phyloP scores from a whole-genome alignment of 768 basidiomycete species.

The Macrolepiota fuliginosa region DNA sequence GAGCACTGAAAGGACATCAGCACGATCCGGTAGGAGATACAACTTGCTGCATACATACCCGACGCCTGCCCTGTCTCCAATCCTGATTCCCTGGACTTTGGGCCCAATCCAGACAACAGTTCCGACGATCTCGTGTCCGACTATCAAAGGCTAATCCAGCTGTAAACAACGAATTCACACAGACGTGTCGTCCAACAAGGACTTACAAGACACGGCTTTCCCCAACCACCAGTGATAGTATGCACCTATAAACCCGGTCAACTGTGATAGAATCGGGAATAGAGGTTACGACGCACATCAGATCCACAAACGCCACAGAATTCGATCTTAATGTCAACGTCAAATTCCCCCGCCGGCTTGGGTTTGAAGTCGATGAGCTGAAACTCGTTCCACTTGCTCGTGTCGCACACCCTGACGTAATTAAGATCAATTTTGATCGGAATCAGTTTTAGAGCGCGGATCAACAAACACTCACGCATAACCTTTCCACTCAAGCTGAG shows the following conservation, averaged over 20 bases:
- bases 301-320: slow-evolving; percentile 52
- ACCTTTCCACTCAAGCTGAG: slow-evolving; percentile 22
- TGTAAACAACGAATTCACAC: not conserved
- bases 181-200: not conserved
- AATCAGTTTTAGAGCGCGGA: not conserved
- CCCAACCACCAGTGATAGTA: slow-evolving; percentile 38
- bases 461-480: slow-evolving; percentile 20
- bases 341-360: slow-evolving; percentile 48
- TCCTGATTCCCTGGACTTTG: slow-evolving; percentile 51
- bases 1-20: slow-evolving; percentile 44
- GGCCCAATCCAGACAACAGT: slow-evolving; percentile 50
- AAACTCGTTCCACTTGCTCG: slow-evolving; percentile 37
- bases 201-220: slow-evolving; percentile 25
- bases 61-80: slow-evolving; percentile 54
- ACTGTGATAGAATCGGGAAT: not conserved
- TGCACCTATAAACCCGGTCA: slow-evolving; percentile 26
- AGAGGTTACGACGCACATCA: slow-evolving; percentile 31
- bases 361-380: slow-evolving; percentile 47
- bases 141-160: slow-evolving; percentile 29
- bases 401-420: slow-evolving; percentile 29
- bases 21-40: not conserved
- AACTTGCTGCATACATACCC: slow-evolving; percentile 22
- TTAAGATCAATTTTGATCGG: not conserved
- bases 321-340: slow-evolving; percentile 54
- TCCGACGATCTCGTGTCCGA: slow-evolving; percentile 58